A percentile compares a stretch with the other conserved stretches of the same genome.
Evolutionary conservation across 352 stramenopile genomes (phyloP).

Genomic region (Phytophthora syringae): DNA sequence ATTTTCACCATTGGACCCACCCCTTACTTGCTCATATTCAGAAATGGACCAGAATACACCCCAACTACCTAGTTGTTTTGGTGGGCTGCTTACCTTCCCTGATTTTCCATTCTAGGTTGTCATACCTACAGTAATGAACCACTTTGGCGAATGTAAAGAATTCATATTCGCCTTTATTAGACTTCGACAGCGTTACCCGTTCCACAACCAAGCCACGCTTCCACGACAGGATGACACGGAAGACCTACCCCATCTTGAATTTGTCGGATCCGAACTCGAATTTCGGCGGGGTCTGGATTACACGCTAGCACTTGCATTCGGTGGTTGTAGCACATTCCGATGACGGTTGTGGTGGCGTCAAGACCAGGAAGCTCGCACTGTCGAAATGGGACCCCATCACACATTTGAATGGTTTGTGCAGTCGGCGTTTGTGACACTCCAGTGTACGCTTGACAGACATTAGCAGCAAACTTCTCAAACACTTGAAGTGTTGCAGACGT

Average conservation of each 20-base stretch:
- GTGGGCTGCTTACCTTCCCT: no score
- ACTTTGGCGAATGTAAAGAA: no score
- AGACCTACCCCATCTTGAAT: conserved; percentile 27
- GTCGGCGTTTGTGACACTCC: conserved; percentile 27
- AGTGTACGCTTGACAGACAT: conserved; percentile 23
- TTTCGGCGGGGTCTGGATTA: conserved; percentile 33
- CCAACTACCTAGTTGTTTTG: no score
- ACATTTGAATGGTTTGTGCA: conserved; percentile 31
- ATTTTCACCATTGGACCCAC: no score
- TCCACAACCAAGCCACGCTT: conserved; percentile 38
- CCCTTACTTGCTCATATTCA: no score
- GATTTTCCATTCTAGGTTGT: no score
- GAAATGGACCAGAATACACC: no score
- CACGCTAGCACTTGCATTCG: conserved; percentile 45
- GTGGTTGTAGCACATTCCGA: conserved; percentile 47
- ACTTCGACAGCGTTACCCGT: not conserved
- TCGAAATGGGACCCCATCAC: conserved; percentile 31
- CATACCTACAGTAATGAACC: no score
- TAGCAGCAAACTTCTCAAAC: conserved; percentile 11
- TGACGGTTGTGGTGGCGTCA: not conserved
- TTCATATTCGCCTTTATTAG: no score
- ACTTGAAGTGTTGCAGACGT: conserved; percentile 10
- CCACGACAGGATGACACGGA: conserved; percentile 25
- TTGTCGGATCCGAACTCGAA: conserved; percentile 32
- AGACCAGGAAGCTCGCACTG: conserved; percentile 30